phyloP scores from a whole-genome alignment of 768 basidiomycete species.

The Strobilomyces echinocephalus region DNA sequence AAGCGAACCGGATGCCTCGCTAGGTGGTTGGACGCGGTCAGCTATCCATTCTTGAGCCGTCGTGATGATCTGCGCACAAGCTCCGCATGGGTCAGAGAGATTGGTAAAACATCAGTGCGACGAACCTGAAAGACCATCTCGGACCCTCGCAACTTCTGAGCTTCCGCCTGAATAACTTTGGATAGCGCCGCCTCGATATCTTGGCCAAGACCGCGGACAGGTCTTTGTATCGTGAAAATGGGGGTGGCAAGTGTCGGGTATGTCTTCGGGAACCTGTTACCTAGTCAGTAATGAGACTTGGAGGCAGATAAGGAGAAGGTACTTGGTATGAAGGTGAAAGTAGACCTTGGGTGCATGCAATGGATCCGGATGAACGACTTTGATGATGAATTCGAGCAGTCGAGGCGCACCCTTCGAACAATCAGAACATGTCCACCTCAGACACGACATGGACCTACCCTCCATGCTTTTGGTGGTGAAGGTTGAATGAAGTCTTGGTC shows the following conservation, averaged over 20 bases:
- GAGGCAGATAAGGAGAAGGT: not conserved
- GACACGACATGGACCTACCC: constrained; percentile 40
- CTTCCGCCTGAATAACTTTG: constrained; percentile 60
- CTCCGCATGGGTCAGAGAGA: not conserved
- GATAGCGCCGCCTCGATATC: constrained; percentile 55
- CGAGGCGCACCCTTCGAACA: constrained; percentile 54
- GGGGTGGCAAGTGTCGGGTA: constrained; percentile 73
- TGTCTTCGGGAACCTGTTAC: constrained; percentile 67
- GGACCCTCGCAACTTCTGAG: constrained; percentile 57
- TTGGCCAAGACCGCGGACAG: constrained; percentile 51
- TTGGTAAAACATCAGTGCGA: not conserved
- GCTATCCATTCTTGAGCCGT: constrained; percentile 70
- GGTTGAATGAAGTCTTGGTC: constrained; percentile 70
- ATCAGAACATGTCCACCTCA: constrained; percentile 2
- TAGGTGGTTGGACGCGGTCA: constrained; percentile 49
- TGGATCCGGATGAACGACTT: constrained; percentile 61
- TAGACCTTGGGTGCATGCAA: constrained; percentile 52
- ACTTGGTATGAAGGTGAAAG: constrained; percentile 71
- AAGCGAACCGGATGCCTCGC: constrained; percentile 63
- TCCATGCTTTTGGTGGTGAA: constrained; percentile 79
- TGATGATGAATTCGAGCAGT: constrained; percentile 73
- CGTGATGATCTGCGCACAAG: constrained; percentile 52
- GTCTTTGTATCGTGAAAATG: constrained; percentile 63
- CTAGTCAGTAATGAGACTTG: not conserved
- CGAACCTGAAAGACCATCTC: constrained; percentile 78